Conservation (phyloP, 75 land plant species). For the Pinus tabuliformis region DNA sequence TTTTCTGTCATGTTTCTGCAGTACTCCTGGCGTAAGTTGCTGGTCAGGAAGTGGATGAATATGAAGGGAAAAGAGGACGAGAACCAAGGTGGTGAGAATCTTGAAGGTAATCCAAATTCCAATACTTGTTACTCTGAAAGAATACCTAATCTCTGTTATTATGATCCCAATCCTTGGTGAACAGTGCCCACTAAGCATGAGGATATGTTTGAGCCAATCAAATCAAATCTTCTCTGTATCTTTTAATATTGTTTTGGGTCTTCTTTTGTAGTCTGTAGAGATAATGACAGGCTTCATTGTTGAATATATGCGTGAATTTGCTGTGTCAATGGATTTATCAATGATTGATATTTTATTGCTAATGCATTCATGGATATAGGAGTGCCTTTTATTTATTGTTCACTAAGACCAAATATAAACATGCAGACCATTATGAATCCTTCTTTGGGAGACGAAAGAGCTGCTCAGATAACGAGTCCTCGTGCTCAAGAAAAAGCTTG, state of each 20-base stretch:
- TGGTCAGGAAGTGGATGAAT: conserved; percentile 58
- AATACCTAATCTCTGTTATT: not conserved
- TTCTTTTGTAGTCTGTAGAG: not conserved
- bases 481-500: not conserved
- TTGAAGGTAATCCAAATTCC: conserved; percentile 5
- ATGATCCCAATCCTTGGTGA: no score
- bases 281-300: no score
- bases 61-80: conserved; percentile 27
- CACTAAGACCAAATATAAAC: not conserved
- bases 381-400: not conserved
- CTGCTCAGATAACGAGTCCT: conserved; percentile 3
- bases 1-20: not conserved
- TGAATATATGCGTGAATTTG: not conserved
- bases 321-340: not conserved
- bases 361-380: not conserved
- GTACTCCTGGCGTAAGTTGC: conserved; percentile 44
- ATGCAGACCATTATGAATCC: conserved; percentile 3
- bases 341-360: not conserved
- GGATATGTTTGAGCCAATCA: no score
- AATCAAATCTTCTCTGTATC: not conserved
- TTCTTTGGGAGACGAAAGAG: not conserved
- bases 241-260: not conserved
- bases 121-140: not conserved
- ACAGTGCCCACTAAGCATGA: no score
- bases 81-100: conserved; percentile 25